These are phyloP conservation scores for Delonix regia DNA, from an alignment of 306 rosid species.

Conservation along the genomic window DNA sequence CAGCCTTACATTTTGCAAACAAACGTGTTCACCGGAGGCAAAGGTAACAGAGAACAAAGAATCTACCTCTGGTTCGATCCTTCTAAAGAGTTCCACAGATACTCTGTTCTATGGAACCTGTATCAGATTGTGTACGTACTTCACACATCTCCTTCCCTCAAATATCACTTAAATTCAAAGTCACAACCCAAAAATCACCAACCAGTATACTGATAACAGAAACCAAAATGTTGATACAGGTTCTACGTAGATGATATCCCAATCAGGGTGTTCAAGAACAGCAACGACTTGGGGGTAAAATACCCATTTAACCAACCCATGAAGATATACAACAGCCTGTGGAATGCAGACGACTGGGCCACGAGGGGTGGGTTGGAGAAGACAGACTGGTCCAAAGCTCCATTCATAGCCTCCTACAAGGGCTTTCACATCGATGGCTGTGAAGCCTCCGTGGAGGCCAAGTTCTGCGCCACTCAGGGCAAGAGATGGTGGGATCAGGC, in stretches of 20 bases:
- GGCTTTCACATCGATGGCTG: conserved; percentile 89
- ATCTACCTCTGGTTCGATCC: conserved; percentile 96
- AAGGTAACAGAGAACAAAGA: conserved; percentile 89
- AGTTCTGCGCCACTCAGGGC: conserved; percentile 73
- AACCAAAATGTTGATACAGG: conserved; percentile 42
- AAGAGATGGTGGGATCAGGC: conserved; percentile 88
- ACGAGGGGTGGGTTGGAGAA: conserved; percentile 90
- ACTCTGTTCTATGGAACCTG: conserved; percentile 82
- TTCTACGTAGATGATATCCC: conserved; percentile 83
- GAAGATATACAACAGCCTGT: conserved; percentile 88
- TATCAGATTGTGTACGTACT: conserved; percentile 66
- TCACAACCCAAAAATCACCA: not conserved
- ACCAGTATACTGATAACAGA: not conserved
- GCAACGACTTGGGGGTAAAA: conserved; percentile 68
- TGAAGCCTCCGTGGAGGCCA: conserved; percentile 79
- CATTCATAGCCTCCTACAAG: conserved; percentile 75
- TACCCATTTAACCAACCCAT: conserved; percentile 92
- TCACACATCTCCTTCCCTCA: not conserved
- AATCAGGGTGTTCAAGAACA: conserved; percentile 84
- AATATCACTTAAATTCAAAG: not conserved
- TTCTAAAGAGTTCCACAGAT: conserved; percentile 69
- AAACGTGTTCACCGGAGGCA: conserved; percentile 88
- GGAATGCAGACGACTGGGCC: conserved; percentile 99
- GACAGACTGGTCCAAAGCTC: conserved; percentile 93
- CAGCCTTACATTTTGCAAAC: conserved; percentile 90